Evolutionary conservation across 2,329 filamentous ascomycete species (phyloP), one percentile per base, ranked within the genome.

Genomic region (Pyrenochaeta sp.): DNA sequence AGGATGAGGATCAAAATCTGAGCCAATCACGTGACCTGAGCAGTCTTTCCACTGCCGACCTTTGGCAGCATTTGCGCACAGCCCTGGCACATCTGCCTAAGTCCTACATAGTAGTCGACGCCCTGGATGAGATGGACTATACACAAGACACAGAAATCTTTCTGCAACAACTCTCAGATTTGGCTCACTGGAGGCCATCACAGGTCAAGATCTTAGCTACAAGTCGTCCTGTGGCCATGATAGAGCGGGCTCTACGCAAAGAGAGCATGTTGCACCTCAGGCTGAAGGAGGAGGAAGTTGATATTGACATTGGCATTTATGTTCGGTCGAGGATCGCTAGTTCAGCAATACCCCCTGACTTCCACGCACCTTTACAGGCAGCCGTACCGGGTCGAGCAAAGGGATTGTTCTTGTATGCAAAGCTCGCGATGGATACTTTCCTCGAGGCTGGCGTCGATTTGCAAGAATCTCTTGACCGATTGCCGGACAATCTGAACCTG

Each of bases 61-160:
- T 52, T 1, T 58, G 58, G 49, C 36, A 28, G 15, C 24, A 41
- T 10, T 39, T 56, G n/a, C 43, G 35, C 5, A 26, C 43, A 15
- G 49, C 54, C 6, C 29, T 55, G 11, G 9, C 11, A 4, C 26
- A 34, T 14, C 26, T 58, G 9, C 34, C 50, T 11, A 51, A 41
- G 29, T 72, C 65, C 0, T 78, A 72, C 36, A 73, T 69, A 22
- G 61, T 79, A 2, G 63, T 65, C 0, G 76, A 78, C 46, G 75
- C 75, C 0, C 60, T 79, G 2, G 77, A 80, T 44, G 77, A 80
- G 53, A 77, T 79, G 69, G 72, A 76, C 27, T 26, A 55, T 18
- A 18, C 10, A n/a, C 35, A 26, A 13, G 69, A 60, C 0, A 56
- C 73, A 11, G 65, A 70, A 3, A 24, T 46, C 0, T 75, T 77